These are phyloP conservation scores for Chlamydomonas asymmetrica DNA, from an alignment of 139 green algal genomes.

Conservation along the genomic window DNA sequence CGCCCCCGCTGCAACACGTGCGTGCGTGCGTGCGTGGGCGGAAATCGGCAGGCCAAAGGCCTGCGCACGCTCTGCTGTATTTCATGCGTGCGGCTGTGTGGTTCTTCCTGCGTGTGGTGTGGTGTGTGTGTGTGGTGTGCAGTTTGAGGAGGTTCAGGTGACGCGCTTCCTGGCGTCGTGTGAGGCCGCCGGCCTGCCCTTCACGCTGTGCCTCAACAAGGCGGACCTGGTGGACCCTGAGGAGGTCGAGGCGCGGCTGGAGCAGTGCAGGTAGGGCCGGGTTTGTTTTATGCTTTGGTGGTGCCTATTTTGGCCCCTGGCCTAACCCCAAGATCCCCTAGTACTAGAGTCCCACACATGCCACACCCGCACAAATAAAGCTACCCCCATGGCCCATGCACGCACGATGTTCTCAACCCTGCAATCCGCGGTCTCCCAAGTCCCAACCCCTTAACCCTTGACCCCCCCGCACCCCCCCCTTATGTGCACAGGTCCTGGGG, in stretches of 20 bases:
- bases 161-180: conserved; percentile 87
- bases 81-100: no score
- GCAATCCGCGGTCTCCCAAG: no score
- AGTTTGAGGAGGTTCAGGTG: conserved; percentile 79
- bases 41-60: neutral
- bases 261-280: conserved; percentile 19
- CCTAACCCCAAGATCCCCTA: no score
- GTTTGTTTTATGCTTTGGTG: no score
- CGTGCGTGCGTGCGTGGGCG: neutral
- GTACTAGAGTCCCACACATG: no score
- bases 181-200: conserved; percentile 74
- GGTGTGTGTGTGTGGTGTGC: neutral
- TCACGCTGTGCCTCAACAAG: conserved; percentile 95
- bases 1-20: no score
- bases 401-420: no score
- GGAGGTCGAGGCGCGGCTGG: conserved; percentile 41
- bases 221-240: conserved; percentile 66
- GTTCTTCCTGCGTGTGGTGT: neutral
- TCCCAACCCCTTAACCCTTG: neutral
- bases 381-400: no score
- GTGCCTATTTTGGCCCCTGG: no score
- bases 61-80: neutral
- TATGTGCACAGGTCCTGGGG: conserved; percentile 67
- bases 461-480: neutral
- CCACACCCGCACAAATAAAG: no score